Percentiles rank a stretch among this genome's conserved stretches.
Evolutionary conservation across 2,329 filamentous ascomycete genomes (phyloP).

Genomic region (Camptophora hylomeconis): DNA sequence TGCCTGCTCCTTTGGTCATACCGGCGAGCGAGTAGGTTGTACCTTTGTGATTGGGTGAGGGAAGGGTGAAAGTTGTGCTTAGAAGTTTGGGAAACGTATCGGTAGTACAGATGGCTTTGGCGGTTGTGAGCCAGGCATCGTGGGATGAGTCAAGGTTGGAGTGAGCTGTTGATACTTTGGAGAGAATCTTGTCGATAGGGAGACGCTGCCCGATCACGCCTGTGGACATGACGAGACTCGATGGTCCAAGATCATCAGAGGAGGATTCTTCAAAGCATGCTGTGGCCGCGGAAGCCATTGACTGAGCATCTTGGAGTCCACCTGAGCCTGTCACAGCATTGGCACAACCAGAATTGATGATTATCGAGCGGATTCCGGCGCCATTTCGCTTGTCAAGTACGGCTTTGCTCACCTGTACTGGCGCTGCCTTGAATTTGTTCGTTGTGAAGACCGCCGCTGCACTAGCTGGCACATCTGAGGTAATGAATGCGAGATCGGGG

Average conservation of each 20-base stretch:
- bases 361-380: conserved; percentile 60
- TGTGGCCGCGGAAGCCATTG: conserved; percentile 72
- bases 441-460: conserved; percentile 92
- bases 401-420: conserved; percentile 71
- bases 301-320: conserved; percentile 73
- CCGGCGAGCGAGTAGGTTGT: conserved; percentile 65
- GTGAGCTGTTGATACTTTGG: conserved; percentile 66
- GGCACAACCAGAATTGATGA: conserved; percentile 92
- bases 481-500: conserved; percentile 79
- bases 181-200: conserved; percentile 79
- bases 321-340: conserved; percentile 92
- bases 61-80: conserved; percentile 70
- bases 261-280: conserved; percentile 38
- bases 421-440: conserved; percentile 95
- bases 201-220: conserved; percentile 92
- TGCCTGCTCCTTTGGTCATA: conserved; percentile 95
- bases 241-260: conserved; percentile 32
- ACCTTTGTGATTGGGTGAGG: conserved; percentile 54
- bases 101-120: conserved; percentile 90
- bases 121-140: conserved; percentile 73
- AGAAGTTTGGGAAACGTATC: conserved; percentile 96
- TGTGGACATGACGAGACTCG: conserved; percentile 94
- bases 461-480: conserved; percentile 72
- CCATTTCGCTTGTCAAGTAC: conserved; percentile 56
- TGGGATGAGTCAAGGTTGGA: conserved; percentile 60